These are phyloP conservation scores for Bruguiera hainesii DNA, from an alignment of 441 rosid genomes.

Conservation along the genomic window DNA sequence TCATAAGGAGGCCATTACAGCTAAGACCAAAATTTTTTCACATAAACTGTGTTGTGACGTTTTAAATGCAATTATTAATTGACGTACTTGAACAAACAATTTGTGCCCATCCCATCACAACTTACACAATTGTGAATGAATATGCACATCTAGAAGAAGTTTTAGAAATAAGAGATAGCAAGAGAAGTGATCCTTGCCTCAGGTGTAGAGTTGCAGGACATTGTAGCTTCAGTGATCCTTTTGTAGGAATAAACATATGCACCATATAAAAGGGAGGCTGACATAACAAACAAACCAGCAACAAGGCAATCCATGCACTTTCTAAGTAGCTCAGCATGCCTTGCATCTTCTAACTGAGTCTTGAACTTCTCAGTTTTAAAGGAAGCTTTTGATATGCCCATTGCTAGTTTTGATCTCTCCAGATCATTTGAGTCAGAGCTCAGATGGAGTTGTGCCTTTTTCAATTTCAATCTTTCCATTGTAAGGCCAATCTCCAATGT, in stretches of 20 bases:
- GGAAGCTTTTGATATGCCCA: conserved; percentile 63
- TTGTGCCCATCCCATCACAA: too few relatives aligned
- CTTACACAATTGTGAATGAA: background rate
- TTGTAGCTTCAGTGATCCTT: conserved; percentile 69
- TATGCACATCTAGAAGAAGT: background rate
- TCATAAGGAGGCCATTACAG: too few relatives aligned
- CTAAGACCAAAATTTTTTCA: too few relatives aligned
- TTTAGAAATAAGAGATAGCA: background rate
- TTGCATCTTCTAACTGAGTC: conserved; percentile 62
- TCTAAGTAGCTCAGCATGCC: conserved; percentile 62
- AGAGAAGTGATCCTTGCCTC: conserved; percentile 30
- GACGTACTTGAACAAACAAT: too few relatives aligned
- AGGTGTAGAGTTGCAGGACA: conserved; percentile 44
- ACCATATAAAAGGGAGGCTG: conserved; percentile 51
- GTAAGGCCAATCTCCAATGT: conserved; percentile 54
- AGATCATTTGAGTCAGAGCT: conserved; percentile 53
- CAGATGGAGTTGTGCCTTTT: conserved; percentile 53
- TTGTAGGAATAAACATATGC: conserved; percentile 61
- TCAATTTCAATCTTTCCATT: conserved; percentile 47
- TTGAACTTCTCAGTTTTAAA: conserved; percentile 74
- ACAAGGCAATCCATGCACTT: conserved; percentile 74
- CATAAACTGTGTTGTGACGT: too few relatives aligned
- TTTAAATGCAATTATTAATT: too few relatives aligned
- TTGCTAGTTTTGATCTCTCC: conserved; percentile 57
- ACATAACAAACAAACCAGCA: conserved; percentile 67